These are phyloP conservation scores for Trametes polyzona DNA, from an alignment of 1,284 basidiomycete species.

Conservation along the genomic window DNA sequence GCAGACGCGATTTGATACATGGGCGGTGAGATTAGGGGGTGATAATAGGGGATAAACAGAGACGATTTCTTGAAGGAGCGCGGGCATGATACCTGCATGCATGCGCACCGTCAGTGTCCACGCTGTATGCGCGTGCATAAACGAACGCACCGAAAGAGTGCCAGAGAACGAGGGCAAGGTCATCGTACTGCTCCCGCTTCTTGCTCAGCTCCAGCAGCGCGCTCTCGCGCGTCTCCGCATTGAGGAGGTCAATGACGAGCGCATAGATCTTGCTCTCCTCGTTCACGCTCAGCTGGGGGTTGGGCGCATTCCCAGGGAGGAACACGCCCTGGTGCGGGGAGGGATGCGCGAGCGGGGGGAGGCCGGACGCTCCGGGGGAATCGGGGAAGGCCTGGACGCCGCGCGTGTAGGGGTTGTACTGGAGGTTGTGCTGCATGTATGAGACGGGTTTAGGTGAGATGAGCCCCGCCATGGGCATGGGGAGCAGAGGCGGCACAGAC, in stretches of 20 bases:
- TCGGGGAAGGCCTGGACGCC: conserved; percentile 32
- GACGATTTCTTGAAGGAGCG: conserved; percentile 96
- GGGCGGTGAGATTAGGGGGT: conserved; percentile 95
- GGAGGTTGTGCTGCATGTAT: conserved; percentile 56
- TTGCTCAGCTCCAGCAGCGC: conserved; percentile 97
- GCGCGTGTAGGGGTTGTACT: conserved; percentile 54
- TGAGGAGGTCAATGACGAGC: conserved; percentile 83
- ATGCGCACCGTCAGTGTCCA: neutral
- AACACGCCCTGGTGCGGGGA: conserved; percentile 55
- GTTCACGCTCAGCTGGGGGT: conserved; percentile 41
- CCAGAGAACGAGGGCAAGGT: conserved; percentile 97
- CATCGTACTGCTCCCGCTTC: conserved; percentile 99
- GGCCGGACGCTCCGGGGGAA: conserved; percentile 38
- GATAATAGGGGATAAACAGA: conserved; percentile 97
- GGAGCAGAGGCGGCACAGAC: conserved; percentile 9
- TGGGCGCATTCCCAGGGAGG: conserved; percentile 37
- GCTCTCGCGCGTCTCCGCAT: conserved; percentile 79
- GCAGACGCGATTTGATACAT: conserved; percentile 99
- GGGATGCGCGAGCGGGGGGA: conserved; percentile 47
- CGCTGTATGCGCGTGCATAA: neutral
- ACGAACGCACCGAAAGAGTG: conserved; percentile 90
- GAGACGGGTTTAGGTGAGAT: conserved; percentile 67
- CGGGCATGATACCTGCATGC: conserved; percentile 92
- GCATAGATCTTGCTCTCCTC: conserved; percentile 85
- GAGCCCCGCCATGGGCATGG: conserved; percentile 55